Conservation (phyloP, 306 rosid genomes). For the Ziziphus jujuba region DNA sequence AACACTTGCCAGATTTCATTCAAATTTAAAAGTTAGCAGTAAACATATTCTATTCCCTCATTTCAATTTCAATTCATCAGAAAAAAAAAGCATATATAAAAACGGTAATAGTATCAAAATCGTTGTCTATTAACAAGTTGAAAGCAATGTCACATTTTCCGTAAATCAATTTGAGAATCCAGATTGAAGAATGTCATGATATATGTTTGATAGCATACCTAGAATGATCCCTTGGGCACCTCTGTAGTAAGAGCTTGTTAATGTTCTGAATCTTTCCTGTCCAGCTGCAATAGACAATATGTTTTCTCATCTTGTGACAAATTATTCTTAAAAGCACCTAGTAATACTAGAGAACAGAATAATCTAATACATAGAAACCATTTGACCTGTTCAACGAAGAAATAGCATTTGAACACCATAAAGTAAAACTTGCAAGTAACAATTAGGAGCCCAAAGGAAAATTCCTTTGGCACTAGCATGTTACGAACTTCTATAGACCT, state of each 20-base stretch:
- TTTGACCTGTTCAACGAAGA: neutral
- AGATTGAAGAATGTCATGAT: neutral
- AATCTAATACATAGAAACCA: neutral
- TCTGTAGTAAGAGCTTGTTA: slow-evolving; percentile 89
- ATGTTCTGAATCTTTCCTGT: slow-evolving; percentile 93
- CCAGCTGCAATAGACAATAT: slow-evolving; percentile 76
- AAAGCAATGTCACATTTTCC: slow-evolving; percentile 4
- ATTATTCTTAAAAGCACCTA: neutral
- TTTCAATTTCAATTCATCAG: neutral
- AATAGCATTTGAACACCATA: neutral
- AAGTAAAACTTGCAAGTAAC: neutral
- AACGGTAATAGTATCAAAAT: neutral
- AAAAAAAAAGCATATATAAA: neutral
- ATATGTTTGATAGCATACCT: slow-evolving; percentile 45
- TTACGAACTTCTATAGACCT: neutral
- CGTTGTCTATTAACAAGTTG: neutral
- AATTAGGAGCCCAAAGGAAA: neutral
- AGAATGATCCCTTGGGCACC: slow-evolving; percentile 96
- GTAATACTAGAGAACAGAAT: neutral
- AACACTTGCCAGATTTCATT: no score
- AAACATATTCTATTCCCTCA: neutral
- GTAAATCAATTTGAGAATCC: neutral
- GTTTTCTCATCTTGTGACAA: slow-evolving; percentile 2
- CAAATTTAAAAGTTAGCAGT: no score
- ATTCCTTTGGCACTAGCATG: neutral